Evolutionary conservation across 2,329 filamentous ascomycete species (phyloP).

Genomic region (Pseudogymnoascus sp.): DNA sequence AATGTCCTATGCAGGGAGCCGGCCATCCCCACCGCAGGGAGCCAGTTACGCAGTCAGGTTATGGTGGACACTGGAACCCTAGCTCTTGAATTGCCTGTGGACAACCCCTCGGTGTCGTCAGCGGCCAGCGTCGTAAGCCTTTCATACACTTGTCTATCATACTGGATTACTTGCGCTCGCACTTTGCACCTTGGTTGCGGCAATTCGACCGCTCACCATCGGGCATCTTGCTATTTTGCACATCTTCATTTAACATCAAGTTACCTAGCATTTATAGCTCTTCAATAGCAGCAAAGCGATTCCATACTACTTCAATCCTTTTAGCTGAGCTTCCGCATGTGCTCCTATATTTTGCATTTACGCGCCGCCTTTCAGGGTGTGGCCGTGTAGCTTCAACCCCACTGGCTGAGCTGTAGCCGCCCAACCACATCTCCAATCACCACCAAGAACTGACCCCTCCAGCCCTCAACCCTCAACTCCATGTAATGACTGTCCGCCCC

Average conservation of each 20-base stretch:
- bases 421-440: constrained; percentile 6
- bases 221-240: background rate
- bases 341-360: constrained; percentile 6
- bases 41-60: background rate
- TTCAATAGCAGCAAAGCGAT: background rate
- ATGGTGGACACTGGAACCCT: background rate
- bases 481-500: constrained; percentile 7
- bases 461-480: constrained; percentile 1
- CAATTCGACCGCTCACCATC: background rate
- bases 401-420: constrained; percentile 11
- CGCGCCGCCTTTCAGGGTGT: constrained; percentile 10
- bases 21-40: background rate
- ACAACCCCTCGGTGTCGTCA: constrained; percentile 2
- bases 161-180: background rate
- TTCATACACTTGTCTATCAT: background rate
- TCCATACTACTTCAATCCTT: background rate
- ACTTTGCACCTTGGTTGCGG: background rate
- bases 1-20: background rate
- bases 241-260: background rate
- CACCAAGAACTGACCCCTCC: constrained; percentile 7
- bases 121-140: background rate
- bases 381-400: background rate
- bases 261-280: background rate
- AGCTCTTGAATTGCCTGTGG: background rate
- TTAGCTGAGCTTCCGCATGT: background rate